Base-by-base conservation (phyloP, 805 yeast species). In the Spathaspora girioi region DNA sequence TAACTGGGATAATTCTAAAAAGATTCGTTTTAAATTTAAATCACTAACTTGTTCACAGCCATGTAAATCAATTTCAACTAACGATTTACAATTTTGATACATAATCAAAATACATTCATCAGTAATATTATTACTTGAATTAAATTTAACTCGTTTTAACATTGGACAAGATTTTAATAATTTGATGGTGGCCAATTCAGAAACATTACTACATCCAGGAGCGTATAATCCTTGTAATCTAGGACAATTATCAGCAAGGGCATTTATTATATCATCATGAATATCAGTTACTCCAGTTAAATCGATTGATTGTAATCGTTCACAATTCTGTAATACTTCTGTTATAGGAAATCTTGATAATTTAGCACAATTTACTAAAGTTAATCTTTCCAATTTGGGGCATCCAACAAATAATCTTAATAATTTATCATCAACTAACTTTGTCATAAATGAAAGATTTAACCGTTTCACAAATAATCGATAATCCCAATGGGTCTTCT, bases 1-100 rank as follows among this genome's bases (percentile, higher is more conserved):
- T 48, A 93, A 72, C 55, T 83, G 88, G n/a, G 82, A 79, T 45
- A 91, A 75, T 26, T 80, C 81, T 15, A 75, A 64, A 57, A 91
- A 83, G 6, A 88, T 71, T 10, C 67, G 67, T 50, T 78, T 71
- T 46, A 91, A 74, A 43, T 87, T 75, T n/a, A 62, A 64, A 64
- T 90, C 88, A 12, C 87, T 80, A 38, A 92, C 81, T 55, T 80
- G 76, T n/a, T 85, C 80, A 68, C 97, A 87, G 44, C 84, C 85
- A 57, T 90, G 92, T 47, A 93, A 76, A 68, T 93, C 98, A 48
- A 94, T 86, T 68, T 93, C 99, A 15, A 92, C 96, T 46, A 93
- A 73, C 50, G 84, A 77, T 42, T 86, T 86, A 66, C 97, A 93
- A 63, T 79, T 79, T n/a, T 74, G 72, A 49, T 87, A 84, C 67